Conservation (phyloP, 2,329 filamentous ascomycete species). For the Ophiocordyceps camponoti-saundersi region DNA sequence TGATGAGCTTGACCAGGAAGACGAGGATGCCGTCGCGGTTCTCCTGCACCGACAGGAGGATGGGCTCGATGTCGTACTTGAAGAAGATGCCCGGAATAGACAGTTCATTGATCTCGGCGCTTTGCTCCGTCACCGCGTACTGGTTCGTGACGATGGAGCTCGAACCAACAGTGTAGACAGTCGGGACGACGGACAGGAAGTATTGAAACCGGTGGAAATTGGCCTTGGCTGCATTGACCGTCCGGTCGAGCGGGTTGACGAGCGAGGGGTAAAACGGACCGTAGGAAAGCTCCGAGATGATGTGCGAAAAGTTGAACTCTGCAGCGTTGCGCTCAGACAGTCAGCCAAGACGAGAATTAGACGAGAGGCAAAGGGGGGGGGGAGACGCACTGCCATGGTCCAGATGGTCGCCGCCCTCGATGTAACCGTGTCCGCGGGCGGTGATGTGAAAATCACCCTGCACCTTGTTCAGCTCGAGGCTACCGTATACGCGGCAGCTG, state of each 20-base stretch:
- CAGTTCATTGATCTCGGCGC: conserved; percentile 49
- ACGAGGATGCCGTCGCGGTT: conserved; percentile 57
- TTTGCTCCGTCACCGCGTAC: conserved; percentile 91
- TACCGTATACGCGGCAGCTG: conserved; percentile 80
- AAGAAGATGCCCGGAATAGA: conserved; percentile 81
- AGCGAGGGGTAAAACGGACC: conserved; percentile 92
- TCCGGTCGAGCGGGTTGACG: conserved; percentile 85
- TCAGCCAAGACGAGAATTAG: neutral
- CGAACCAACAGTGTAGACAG: conserved; percentile 59
- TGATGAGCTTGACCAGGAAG: conserved; percentile 69
- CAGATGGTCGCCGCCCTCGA: conserved; percentile 59
- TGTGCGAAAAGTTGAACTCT: conserved; percentile 97
- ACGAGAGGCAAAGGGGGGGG: neutral
- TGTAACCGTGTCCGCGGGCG: conserved; percentile 86
- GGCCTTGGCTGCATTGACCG: conserved; percentile 53
- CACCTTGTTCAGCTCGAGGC: conserved; percentile 84
- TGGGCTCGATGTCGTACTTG: conserved; percentile 98
- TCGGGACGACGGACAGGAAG: conserved; percentile 89
- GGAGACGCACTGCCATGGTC: conserved; percentile 55
- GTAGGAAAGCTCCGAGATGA: conserved; percentile 90
- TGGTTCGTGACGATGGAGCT: conserved; percentile 82
- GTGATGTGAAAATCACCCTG: conserved; percentile 98
- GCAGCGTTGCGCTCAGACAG: neutral
- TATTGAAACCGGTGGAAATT: conserved; percentile 98
- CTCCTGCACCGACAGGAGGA: conserved; percentile 73